phyloP scores from a whole-genome alignment of 192 early-diverging fungal species.

The Funneliformis geosporum region DNA sequence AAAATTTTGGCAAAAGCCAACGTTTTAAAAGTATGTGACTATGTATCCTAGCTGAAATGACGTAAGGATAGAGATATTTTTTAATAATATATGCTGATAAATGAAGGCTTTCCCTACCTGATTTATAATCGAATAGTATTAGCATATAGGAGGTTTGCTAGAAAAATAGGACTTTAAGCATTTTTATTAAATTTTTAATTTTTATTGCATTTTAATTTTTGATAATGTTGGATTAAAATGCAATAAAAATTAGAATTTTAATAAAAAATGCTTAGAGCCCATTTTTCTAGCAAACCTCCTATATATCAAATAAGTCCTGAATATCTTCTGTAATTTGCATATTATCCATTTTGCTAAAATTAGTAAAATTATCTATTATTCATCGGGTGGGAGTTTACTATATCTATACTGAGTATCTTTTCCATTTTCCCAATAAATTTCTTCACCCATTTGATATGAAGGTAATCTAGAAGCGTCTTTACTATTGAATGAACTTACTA shows the following conservation, averaged over 20 bases:
- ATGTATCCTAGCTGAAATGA: neutral
- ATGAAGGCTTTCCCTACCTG: no score
- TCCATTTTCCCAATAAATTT: neutral
- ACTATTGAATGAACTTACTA: neutral
- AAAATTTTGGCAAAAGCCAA: neutral
- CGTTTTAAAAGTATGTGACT: neutral
- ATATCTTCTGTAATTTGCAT: neutral
- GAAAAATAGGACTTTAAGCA: no score
- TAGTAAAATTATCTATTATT: neutral
- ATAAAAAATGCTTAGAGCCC: conserved; percentile 5
- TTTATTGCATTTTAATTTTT: no score
- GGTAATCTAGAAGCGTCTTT: conserved; percentile 5
- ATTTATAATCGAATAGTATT: no score
- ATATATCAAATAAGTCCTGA: conserved; percentile 7
- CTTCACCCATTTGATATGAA: neutral
- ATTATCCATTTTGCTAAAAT: no score
- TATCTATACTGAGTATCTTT: conserved; percentile 5
- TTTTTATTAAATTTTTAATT: no score
- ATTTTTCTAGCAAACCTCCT: neutral
- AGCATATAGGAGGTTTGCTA: no score
- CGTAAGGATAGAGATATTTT: neutral
- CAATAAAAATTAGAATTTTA: no score
- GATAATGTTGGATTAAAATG: no score
- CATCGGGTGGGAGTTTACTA: conserved; percentile 21
- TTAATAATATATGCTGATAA: neutral